A percentile compares a stretch with the other conserved stretches of the same genome.
These are phyloP conservation scores for Arxiozyma telluris DNA, from an alignment of 1,139 yeast genomes.

Conservation along the genomic window DNA sequence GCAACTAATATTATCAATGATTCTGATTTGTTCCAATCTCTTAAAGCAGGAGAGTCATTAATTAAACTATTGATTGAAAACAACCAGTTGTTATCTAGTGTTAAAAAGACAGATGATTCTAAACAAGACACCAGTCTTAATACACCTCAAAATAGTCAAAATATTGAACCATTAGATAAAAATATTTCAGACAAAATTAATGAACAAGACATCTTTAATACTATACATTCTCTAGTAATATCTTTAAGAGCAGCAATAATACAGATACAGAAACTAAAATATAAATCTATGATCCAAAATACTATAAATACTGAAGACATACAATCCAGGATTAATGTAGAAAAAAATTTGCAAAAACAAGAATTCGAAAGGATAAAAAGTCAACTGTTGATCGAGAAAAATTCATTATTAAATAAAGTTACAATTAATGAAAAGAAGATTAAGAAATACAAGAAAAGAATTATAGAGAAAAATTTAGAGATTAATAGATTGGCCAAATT, in stretches of 20 bases:
- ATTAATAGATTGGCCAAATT: constrained; percentile 28
- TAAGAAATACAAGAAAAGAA: constrained; percentile 36
- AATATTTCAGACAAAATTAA: neutral
- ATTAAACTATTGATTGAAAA: neutral
- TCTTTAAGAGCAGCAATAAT: constrained; percentile 14
- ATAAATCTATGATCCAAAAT: constrained; percentile 34
- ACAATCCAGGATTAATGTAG: constrained; percentile 40
- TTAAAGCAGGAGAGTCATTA: neutral
- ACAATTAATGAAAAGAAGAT: constrained; percentile 35
- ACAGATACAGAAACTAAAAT: constrained; percentile 27
- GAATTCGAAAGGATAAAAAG: constrained; percentile 41
- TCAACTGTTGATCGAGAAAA: constrained; percentile 29
- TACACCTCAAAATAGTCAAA: neutral
- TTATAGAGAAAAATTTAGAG: constrained; percentile 37
- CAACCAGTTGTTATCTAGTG: neutral
- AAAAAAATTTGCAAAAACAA: constrained; percentile 37
- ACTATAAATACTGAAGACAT: constrained; percentile 30
- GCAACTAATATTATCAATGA: neutral
- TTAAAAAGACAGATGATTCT: neutral
- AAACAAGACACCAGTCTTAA: neutral
- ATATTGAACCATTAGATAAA: neutral
- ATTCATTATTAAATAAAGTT: constrained; percentile 33
- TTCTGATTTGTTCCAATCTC: neutral
- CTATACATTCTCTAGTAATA: constrained; percentile 11
- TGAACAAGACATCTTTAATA: constrained; percentile 5